Percentiles rank a stretch among this genome's conserved stretches.
These are phyloP conservation scores for Orychophragmus violaceus DNA, from an alignment of 345 rosid species.

Conservation along the genomic window DNA sequence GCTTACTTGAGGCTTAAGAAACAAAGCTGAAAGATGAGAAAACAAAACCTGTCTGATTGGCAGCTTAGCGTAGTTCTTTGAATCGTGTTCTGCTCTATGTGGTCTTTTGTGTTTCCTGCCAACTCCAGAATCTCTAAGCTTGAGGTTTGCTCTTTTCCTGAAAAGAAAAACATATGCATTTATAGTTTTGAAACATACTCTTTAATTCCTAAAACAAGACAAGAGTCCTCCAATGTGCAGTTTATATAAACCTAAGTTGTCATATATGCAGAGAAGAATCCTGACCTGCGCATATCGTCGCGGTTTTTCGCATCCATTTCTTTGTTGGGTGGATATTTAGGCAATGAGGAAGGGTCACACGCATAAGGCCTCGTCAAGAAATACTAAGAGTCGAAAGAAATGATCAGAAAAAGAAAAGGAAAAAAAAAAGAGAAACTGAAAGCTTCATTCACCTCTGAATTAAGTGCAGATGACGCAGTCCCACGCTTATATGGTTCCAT, in stretches of 20 bases:
- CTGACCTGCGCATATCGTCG: slow-evolving; percentile 56
- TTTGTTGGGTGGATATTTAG: slow-evolving; percentile 69
- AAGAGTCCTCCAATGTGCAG: neutral
- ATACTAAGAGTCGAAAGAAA: slow-evolving; percentile 34
- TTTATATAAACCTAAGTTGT: neutral
- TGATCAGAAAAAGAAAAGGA: neutral
- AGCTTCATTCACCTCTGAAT: slow-evolving; percentile 39
- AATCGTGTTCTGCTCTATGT: slow-evolving; percentile 35
- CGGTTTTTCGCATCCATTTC: slow-evolving; percentile 72
- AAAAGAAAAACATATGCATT: neutral
- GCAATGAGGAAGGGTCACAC: slow-evolving; percentile 64
- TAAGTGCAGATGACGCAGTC: slow-evolving; percentile 63
- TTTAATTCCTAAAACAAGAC: neutral
- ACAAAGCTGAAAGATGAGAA: neutral
- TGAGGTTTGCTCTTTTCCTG: slow-evolving; percentile 50
- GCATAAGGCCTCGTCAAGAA: slow-evolving; percentile 56
- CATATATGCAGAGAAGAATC: neutral
- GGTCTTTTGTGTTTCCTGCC: slow-evolving; percentile 41
- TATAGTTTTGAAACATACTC: neutral
- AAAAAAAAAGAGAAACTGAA: neutral
- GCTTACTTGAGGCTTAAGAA: slow-evolving; percentile 1
- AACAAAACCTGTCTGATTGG: slow-evolving; percentile 34
- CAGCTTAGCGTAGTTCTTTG: slow-evolving; percentile 25
- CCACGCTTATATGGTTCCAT: slow-evolving; percentile 69
- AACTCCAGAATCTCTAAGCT: slow-evolving; percentile 38